Base-by-base conservation (phyloP, 192 early-diverging fungal genomes). In the Diversispora eburnea region DNA sequence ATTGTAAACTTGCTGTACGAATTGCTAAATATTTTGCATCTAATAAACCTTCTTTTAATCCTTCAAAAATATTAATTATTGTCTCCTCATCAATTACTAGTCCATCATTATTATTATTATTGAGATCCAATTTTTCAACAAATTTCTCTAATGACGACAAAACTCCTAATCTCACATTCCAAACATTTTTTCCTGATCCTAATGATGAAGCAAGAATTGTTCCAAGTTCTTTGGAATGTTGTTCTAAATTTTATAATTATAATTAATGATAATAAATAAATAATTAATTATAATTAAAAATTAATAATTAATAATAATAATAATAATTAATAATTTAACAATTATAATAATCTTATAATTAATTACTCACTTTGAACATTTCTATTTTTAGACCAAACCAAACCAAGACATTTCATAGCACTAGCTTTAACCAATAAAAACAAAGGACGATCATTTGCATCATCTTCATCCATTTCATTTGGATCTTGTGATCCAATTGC, bases 141-240 rank as follows among this genome's bases (percentile, higher is more conserved):
- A 93, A 83, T 15, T 76, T 81, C 0, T 85, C 76, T 8, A 95
- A 58, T 7, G 87, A 84, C 20, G 92, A 90, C 46, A 96, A 77
- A 15, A 92, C 84, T 8, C 88, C 87, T 3, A 91, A 75, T 6
- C 89, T 83, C 4, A 93, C 88, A 76, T 95, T 96, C 95, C 95
- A 97, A 20, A 94, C 85, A 47, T 92, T 88, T 1, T 82, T 85
- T 5, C 85, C 79, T 13, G 66, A 54, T 54, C 33, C 22, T 2
- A 92, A 79, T 17, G 85, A 79, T 8, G 77, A 76, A 0, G 83
- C 78, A 46, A 94, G 73, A 7, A 83, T 71, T 3, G 62, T 17
- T 12, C 78, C 77, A 48, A 91, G 72, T 20, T 75, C 71, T 13
- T 72, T 75, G 7, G 80, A 84, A 33, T 88, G 75, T 76, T 83